Evolutionary conservation across 805 yeast species (phyloP), one percentile per base, ranked within the genome.

Genomic region (Cyberlindnera xylosilytica): DNA sequence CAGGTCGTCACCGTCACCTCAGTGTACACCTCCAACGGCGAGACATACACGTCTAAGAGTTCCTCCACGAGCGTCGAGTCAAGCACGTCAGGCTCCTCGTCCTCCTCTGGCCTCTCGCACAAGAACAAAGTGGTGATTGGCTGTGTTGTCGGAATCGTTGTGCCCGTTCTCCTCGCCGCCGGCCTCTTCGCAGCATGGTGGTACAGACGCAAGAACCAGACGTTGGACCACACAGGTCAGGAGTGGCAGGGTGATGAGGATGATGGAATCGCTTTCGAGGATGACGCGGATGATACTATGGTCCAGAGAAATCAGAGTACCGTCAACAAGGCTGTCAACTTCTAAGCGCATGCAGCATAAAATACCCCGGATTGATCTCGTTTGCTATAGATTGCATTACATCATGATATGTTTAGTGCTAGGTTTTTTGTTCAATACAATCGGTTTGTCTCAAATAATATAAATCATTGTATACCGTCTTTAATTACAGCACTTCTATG

Each of bases 81-180:
- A n/a, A 22, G 24, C 24, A 22, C 58, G 6, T 33, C 59, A 3
- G 24, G 53, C 16, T 4, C 45, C 2, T 15, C 51, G 6, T n/a
- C 51, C 7, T 44, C 61, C 1, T 38, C 53, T 1, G 83, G 83
- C 0, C 62, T 80, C 7, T 69, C 81, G 1, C 54, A 66, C 13
- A 62, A 74, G 45, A 69, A 75, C 41, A 73, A 73, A 42, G 72
- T 82, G 27, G 77, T 83, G 19, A 72, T 81, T 39, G 89, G 89
- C 30, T 80, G 81, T 45, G 82, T 78, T 22, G 82, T 83, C 6
- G 89, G 89, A 42, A 73, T 84, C 12, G 87, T 87, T 39, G 79
- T 81, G 1, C 86, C 90, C 2, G 49, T 76, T 0, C 57, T 80
- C 2, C 31, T 64, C 1, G 51, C 53, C 3, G 42, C 49, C 2